These are phyloP conservation scores for Fomitopsis pinicola DNA, from an alignment of 1,284 basidiomycete species.

Conservation along the genomic window DNA sequence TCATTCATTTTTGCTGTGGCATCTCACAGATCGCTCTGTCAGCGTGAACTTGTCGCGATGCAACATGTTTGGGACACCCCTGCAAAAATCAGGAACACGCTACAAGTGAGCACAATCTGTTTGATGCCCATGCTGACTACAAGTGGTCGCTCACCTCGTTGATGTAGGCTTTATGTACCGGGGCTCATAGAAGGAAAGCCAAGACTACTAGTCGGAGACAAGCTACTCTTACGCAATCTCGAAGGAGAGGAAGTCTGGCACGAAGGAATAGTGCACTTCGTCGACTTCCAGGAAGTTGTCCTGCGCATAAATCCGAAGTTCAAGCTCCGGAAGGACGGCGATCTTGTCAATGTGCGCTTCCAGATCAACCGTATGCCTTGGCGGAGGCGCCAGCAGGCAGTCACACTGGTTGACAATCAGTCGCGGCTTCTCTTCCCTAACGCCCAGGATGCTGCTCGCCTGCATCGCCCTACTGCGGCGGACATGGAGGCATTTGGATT, in stretches of 20 bases:
- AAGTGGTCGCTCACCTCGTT: background rate
- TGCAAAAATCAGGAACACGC: too few relatives aligned
- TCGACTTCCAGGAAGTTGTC: constrained; percentile 48
- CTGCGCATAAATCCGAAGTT: constrained; percentile 49
- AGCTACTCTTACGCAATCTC: constrained; percentile 46
- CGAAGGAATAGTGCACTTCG: constrained; percentile 47
- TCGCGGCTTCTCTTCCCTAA: constrained; percentile 39
- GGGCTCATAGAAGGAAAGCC: constrained; percentile 47
- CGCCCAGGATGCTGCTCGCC: constrained; percentile 21
- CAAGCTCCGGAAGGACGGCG: constrained; percentile 5
- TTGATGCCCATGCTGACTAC: constrained; percentile 18
- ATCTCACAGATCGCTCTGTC: too few relatives aligned
- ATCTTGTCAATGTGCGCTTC: constrained; percentile 47
- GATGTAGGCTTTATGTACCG: constrained; percentile 45
- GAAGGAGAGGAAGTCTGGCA: constrained; percentile 40
- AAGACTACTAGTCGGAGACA: constrained; percentile 37
- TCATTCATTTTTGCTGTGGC: background rate
- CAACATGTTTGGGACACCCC: constrained; percentile 24
- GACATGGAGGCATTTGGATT: constrained; percentile 31
- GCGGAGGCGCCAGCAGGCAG: constrained; percentile 53
- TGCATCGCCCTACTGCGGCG: constrained; percentile 8
- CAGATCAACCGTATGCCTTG: constrained; percentile 49
- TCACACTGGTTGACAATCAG: constrained; percentile 36
- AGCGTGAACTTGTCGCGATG: constrained; percentile 54
- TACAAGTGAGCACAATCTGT: constrained; percentile 21